These are phyloP conservation scores for Cladosporium sp. DNA, from an alignment of 2,329 filamentous ascomycete genomes.

Conservation along the genomic window DNA sequence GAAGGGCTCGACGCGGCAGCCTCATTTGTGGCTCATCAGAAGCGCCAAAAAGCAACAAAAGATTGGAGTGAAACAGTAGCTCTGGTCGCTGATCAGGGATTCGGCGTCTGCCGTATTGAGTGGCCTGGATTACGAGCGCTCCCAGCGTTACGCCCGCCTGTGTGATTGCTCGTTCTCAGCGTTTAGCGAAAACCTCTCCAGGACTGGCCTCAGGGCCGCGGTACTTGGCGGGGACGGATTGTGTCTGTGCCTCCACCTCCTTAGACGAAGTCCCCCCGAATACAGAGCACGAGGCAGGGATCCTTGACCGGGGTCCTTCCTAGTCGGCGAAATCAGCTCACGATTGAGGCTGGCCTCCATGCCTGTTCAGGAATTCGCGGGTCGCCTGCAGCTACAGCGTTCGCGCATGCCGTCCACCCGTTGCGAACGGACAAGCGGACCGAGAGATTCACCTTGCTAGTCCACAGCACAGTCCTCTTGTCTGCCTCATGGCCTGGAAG, in stretches of 20 bases:
- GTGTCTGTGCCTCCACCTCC: not conserved
- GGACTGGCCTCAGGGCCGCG: not conserved
- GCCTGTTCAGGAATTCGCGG: slow-evolving; percentile 1
- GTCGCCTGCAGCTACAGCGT: slow-evolving; percentile 6
- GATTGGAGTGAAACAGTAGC: slow-evolving; percentile 1
- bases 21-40: not conserved
- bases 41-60: not conserved
- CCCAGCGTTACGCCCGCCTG: not conserved
- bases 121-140: not conserved
- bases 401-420: not conserved
- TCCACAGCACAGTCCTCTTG: not conserved
- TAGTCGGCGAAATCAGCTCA: slow-evolving; percentile 3
- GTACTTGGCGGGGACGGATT: slow-evolving; percentile 4
- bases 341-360: not conserved
- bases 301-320: slow-evolving; percentile 2
- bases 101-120: not conserved
- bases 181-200: not conserved
- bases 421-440: slow-evolving; percentile 1
- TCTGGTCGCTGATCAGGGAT: not conserved
- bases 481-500: not conserved
- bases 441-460: not conserved
- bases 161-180: not conserved
- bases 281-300: slow-evolving; percentile 1
- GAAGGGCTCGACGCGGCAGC: not conserved
- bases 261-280: not conserved